These are phyloP conservation scores for Colletotrichum musae DNA, from an alignment of 2,329 filamentous ascomycete genomes.

Conservation along the genomic window DNA sequence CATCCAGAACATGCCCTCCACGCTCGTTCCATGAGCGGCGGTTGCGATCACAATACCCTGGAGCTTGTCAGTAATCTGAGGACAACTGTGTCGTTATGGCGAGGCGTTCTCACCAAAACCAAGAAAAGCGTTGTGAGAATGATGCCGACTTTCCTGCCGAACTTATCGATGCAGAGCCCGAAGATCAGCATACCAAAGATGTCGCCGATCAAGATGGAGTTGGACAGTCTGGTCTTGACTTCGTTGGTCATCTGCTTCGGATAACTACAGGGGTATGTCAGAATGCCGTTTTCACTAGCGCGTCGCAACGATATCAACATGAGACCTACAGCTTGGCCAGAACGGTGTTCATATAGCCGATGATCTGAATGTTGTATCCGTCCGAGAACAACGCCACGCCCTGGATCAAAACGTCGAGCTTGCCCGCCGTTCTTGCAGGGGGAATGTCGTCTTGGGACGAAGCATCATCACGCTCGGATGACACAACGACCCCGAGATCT, in stretches of 20 bases:
- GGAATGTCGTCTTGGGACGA: neutral
- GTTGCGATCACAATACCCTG: conserved; percentile 59
- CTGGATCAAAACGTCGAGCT: conserved; percentile 45
- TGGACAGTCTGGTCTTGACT: conserved; percentile 56
- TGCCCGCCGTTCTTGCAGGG: conserved; percentile 9
- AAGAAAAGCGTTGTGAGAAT: conserved; percentile 61
- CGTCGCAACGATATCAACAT: neutral
- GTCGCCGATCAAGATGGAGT: conserved; percentile 57
- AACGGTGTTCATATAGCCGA: conserved; percentile 52
- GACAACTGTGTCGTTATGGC: rapidly evolving
- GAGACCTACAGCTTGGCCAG: conserved; percentile 46
- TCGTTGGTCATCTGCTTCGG: conserved; percentile 49
- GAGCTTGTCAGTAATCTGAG: neutral
- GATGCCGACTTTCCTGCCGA: conserved; percentile 62
- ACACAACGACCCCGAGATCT: conserved; percentile 1
- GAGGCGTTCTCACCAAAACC: conserved; percentile 47
- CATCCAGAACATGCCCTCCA: conserved; percentile 65
- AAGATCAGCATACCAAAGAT: conserved; percentile 58
- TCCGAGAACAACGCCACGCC: conserved; percentile 52
- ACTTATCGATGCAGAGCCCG: conserved; percentile 59
- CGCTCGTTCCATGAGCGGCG: conserved; percentile 58
- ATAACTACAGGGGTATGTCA: conserved; percentile 26
- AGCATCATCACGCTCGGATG: neutral
- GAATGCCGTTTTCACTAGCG: too few species aligned
- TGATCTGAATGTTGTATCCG: conserved; percentile 53